Conservation (phyloP, 345 rosid genomes). For the Gynandropsis gynandra region DNA sequence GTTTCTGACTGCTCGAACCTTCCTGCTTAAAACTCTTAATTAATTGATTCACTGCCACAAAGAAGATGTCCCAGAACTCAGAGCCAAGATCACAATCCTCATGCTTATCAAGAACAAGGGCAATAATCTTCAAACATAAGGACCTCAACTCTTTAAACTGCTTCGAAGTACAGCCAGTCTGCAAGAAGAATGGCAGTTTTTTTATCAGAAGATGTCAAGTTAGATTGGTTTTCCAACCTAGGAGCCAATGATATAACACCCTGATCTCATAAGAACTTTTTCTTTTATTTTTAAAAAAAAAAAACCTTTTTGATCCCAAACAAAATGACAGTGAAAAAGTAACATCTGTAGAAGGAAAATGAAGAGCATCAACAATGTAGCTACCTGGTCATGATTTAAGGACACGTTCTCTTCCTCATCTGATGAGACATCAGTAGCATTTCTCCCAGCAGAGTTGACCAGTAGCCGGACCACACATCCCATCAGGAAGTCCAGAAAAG, state of each 20-base stretch:
- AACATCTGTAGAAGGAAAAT: not conserved
- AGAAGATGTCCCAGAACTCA: conserved; percentile 85
- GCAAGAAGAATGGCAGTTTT: conserved; percentile 18
- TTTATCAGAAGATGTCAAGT: conserved; percentile 1
- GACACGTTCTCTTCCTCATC: conserved; percentile 26
- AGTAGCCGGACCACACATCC: conserved; percentile 77
- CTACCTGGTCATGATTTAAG: conserved; percentile 42
- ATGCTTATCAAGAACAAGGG: conserved; percentile 62
- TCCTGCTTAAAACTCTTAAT: conserved; percentile 72
- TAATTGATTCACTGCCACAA: conserved; percentile 59
- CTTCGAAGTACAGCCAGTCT: conserved; percentile 44
- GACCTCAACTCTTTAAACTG: conserved; percentile 79
- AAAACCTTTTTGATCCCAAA: too few species aligned
- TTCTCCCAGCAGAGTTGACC: conserved; percentile 39
- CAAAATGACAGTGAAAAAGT: not conserved
- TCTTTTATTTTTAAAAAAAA: too few species aligned
- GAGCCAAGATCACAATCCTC: conserved; percentile 67
- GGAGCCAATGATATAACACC: not conserved
- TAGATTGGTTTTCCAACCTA: not conserved
- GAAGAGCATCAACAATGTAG: conserved; percentile 16
- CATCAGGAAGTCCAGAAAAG: conserved; percentile 74
- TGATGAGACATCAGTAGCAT: conserved; percentile 12
- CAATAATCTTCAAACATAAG: conserved; percentile 63
- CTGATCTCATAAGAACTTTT: not conserved
- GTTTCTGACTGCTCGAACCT: conserved; percentile 91